Evolutionary conservation across 2,329 filamentous ascomycete species (phyloP), one percentile per base, ranked within the genome.

Genomic region (Calcarisporium arbuscula): DNA sequence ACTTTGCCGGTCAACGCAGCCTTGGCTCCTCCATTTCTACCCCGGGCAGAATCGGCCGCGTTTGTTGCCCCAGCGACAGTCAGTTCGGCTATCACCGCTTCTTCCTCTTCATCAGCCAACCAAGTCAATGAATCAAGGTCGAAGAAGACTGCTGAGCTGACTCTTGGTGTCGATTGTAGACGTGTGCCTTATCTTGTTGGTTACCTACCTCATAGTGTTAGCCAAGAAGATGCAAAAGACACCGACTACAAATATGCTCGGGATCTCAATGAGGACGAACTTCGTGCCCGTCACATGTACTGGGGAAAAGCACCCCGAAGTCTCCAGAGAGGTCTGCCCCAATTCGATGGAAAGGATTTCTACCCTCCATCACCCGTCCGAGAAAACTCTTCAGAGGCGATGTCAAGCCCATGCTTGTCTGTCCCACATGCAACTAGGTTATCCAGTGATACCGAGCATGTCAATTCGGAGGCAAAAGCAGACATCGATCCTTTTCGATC

Each of bases 331-430:
- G 72, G 74, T 3, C 57, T 80, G 26, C 76, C 77, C 21, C 80
- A 76, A 51, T 82, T 77, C 45, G 76, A 81, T 44, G 76, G 77
- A 17, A 78, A 76, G 50, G 67, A 80, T 49, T 80, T 80, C 45
- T 80, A 79, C 41, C 72, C 70, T 19, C 58, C 72, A 4, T 78
- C 75, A 1, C 72, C 73, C 2, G 51, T 55, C 41, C 73, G 71
- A 48, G 47, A 55, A 21, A 41, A 40, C 19, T 42, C 44, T 8
- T 17, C 38, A 4, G 38, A 40, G 14, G 20, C 42, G 7, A 39
- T 37, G 20, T 19, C 15, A 20, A 30, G 8, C n/a, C n/a, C n/a
- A n/a, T n/a, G n/a, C n/a, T n/a, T 9, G n/a, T 9, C n/a, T 9
- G 22, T 25, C 22, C 9, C n/a, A 9, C n/a, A 9, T 9, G 9